Base-by-base conservation (phyloP, 164 flowering plant species). In the Berberis thunbergii region DNA sequence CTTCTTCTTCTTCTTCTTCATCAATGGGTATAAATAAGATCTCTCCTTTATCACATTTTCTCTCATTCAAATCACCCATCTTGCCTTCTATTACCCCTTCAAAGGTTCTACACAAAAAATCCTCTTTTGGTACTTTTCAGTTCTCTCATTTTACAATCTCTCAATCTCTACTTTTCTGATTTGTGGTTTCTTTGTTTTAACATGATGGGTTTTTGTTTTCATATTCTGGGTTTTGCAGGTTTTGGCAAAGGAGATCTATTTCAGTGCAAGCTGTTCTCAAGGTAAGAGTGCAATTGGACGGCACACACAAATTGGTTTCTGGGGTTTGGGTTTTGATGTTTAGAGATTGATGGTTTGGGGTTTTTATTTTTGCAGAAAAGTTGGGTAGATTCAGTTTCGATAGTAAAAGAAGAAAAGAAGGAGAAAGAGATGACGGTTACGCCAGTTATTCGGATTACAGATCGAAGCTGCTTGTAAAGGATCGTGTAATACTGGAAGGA, bases 401-500 rank as follows among this genome's bases (percentile, higher is more conserved):
- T 66, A 26, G 26, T 26, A 26, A 26, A 26, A 26, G 1, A 69
- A 44, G 57, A 66, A 74, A 49, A 45, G 43, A 56, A 59, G 58
- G 60, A 64, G 66, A 41, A 41, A 55, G 68, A 65, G 61, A 90
- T 88, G 98, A 90, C 98, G 70, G 81, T 94, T 41, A 82, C 81
- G 38, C 87, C 91, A 43, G 74, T 81, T 8, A 76, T 90, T 50
- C 64, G 84, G 42, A 81, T 94, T 53, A 45, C 88, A 1, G 89
- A 88, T 43, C 61, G 85, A 70, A 83, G 45, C 72, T 90, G 3
- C 41, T 87, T 26, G 86, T 89, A 0, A 83, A 84, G 68, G 85
- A 80, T 64, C 77, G 80, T 43, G 74, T 83, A 3, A 77, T 94
- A 11, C 81, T 94, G 10, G 71, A 84, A 41, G 81, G 79, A 4